Percentiles rank a stretch among this genome's conserved stretches.
Conservation (phyloP, 495 filamentous ascomycete species). For the Glarea lozoyensis region DNA sequence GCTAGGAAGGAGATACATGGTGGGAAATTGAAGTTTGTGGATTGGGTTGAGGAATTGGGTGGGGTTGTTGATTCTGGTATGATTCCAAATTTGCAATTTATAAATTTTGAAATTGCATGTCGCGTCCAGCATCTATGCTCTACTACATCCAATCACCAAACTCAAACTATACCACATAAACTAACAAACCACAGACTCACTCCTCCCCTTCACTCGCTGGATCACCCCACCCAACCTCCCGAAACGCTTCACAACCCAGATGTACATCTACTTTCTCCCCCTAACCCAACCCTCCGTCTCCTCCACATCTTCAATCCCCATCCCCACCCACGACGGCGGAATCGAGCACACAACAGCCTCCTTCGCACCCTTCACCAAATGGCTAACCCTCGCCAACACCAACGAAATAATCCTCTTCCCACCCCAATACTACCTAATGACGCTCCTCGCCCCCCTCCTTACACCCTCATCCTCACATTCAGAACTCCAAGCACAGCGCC, state of each 20-base stretch:
- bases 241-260: slow-evolving; percentile 81
- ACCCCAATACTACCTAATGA: slow-evolving; percentile 77
- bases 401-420: slow-evolving; percentile 80
- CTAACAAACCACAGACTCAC: slow-evolving; percentile 32
- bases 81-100: too few species aligned
- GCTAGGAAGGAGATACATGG: slow-evolving; percentile 61
- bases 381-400: slow-evolving; percentile 51
- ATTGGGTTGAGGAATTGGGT: slow-evolving; percentile 55
- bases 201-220: slow-evolving; percentile 88
- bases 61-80: slow-evolving; percentile 60
- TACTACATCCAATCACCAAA: neutral
- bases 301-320: slow-evolving; percentile 34
- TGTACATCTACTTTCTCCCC: slow-evolving; percentile 95
- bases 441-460: slow-evolving; percentile 55
- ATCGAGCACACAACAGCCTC: slow-evolving; percentile 73
- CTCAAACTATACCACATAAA: neutral
- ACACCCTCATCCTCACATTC: slow-evolving; percentile 29
- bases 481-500: slow-evolving; percentile 45
- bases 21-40: slow-evolving; percentile 45
- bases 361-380: slow-evolving; percentile 61
- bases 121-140: neutral
- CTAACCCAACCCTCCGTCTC: slow-evolving; percentile 33
- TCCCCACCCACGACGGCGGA: slow-evolving; percentile 74
- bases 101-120: too few species aligned
- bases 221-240: slow-evolving; percentile 66